phyloP scores from a whole-genome alignment of 805 yeast genomes.

The Kodamaea kakaduensis region DNA sequence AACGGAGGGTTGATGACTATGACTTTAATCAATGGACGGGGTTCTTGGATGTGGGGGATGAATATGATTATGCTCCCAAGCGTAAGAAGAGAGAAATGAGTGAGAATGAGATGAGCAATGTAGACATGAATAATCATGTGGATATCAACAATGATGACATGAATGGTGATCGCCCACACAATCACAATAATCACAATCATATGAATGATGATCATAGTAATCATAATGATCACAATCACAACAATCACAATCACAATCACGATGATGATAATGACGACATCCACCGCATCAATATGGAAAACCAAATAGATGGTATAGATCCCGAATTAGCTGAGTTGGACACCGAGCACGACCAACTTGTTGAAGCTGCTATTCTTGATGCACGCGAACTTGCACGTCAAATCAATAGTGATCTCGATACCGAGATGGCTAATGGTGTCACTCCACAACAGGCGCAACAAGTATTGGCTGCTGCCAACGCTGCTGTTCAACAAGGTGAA shows the following conservation, averaged over 20 bases:
- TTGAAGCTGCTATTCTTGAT: slow-evolving; percentile 66
- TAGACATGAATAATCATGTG: slow-evolving; percentile 13
- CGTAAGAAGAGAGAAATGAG: slow-evolving; percentile 16
- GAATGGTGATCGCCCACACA: slow-evolving; percentile 9
- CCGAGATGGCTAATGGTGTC: slow-evolving; percentile 10
- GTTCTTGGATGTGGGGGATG: slow-evolving; percentile 19
- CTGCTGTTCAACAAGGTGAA: slow-evolving; percentile 22
- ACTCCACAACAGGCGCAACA: slow-evolving; percentile 28
- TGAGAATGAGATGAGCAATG: no score
- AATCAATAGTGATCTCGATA: slow-evolving; percentile 10
- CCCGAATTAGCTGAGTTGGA: slow-evolving; percentile 37
- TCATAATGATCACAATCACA: slow-evolving; percentile 11
- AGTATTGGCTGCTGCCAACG: slow-evolving; percentile 25
- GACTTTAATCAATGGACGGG: slow-evolving; percentile 53
- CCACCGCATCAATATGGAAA: no score
- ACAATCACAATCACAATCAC: slow-evolving; percentile 29
- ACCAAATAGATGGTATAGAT: slow-evolving; percentile 36
- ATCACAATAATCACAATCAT: slow-evolving; percentile 26
- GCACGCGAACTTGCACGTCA: slow-evolving; percentile 58
- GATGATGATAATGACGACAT: slow-evolving; percentile 9
- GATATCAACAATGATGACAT: no score
- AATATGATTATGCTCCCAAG: slow-evolving; percentile 11
- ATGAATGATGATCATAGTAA: slow-evolving; percentile 10
- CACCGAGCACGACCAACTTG: slow-evolving; percentile 59
- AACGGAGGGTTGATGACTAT: slow-evolving; percentile 30